phyloP scores from a whole-genome alignment of 2,329 filamentous ascomycete species.

The Colletotrichum sp. region DNA sequence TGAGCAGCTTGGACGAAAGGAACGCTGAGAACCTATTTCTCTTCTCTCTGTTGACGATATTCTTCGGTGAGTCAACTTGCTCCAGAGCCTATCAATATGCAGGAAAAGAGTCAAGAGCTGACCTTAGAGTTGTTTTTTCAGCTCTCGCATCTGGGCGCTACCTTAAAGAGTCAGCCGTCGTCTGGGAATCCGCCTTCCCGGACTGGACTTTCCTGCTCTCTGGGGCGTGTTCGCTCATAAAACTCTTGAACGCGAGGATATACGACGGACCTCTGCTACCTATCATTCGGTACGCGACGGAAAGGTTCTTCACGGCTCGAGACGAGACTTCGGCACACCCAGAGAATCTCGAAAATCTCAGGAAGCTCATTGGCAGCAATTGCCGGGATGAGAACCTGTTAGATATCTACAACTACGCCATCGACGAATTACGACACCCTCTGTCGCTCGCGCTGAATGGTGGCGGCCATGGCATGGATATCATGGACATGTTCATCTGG shows the following conservation, averaged over 20 bases:
- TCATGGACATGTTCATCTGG: constrained; percentile 45
- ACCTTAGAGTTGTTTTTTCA: not conserved
- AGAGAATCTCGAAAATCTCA: constrained; percentile 20
- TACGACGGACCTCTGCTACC: constrained; percentile 20
- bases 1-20: constrained; percentile 20
- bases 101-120: not conserved
- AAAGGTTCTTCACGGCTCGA: constrained; percentile 23
- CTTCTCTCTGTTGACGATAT: constrained; percentile 38
- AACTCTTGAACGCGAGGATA: constrained; percentile 18
- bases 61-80: constrained; percentile 27
- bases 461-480: constrained; percentile 28
- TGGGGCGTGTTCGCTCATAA: constrained; percentile 30
- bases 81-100: too few relatives aligned
- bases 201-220: constrained; percentile 35
- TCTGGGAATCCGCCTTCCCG: constrained; percentile 30
- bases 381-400: constrained; percentile 20
- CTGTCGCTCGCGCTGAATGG: constrained; percentile 6
- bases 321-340: not conserved
- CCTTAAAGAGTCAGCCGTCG: constrained; percentile 31
- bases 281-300: constrained; percentile 25
- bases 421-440: constrained; percentile 20
- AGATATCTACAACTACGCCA: constrained; percentile 18
- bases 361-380: constrained; percentile 16
- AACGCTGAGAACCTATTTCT: constrained; percentile 27
- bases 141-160: constrained; percentile 32